Evolutionary conservation across 495 filamentous ascomycete genomes (phyloP).

Genomic region (Schizothecium vesticola): DNA sequence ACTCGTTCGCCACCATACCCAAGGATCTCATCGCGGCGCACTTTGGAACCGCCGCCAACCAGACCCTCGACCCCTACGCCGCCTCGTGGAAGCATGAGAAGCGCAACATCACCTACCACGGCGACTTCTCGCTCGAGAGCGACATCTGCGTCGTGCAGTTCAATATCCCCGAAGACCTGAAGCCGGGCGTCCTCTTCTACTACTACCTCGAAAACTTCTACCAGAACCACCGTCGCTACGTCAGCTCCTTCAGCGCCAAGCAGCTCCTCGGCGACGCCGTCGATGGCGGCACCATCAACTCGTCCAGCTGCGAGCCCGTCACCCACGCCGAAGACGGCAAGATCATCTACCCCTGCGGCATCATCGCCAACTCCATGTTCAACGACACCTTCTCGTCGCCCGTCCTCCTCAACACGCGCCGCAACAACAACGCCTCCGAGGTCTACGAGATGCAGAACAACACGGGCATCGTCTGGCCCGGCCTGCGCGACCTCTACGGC

Average conservation of each 20-base stretch:
- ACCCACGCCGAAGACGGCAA: constrained; percentile 48
- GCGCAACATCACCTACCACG: constrained; percentile 16
- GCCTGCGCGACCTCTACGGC: constrained; percentile 73
- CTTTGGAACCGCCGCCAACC: constrained; percentile 54
- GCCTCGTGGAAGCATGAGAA: constrained; percentile 27
- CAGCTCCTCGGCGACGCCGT: constrained; percentile 74
- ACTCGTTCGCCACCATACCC: constrained; percentile 42
- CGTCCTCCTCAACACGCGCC: constrained; percentile 42
- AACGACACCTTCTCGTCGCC: constrained; percentile 83
- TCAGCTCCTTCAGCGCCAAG: constrained; percentile 74
- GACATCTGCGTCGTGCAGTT: constrained; percentile 64
- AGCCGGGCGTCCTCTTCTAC: constrained; percentile 79
- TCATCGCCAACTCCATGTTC: constrained; percentile 95
- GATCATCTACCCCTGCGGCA: constrained; percentile 88
- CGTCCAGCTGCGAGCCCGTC: constrained; percentile 71
- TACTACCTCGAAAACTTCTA: constrained; percentile 98
- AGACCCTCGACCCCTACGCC: constrained; percentile 20
- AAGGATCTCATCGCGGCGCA: constrained; percentile 51
- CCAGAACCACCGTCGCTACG: constrained; percentile 97
- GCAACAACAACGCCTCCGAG: constrained; percentile 14
- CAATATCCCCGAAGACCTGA: constrained; percentile 68
- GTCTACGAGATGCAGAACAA: constrained; percentile 67
- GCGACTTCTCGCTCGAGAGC: constrained; percentile 18
- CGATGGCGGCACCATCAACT: constrained; percentile 53
- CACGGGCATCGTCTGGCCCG: constrained; percentile 77